Base-by-base conservation (phyloP, 2,329 filamentous ascomycete species). In the Penicillium sp. region DNA sequence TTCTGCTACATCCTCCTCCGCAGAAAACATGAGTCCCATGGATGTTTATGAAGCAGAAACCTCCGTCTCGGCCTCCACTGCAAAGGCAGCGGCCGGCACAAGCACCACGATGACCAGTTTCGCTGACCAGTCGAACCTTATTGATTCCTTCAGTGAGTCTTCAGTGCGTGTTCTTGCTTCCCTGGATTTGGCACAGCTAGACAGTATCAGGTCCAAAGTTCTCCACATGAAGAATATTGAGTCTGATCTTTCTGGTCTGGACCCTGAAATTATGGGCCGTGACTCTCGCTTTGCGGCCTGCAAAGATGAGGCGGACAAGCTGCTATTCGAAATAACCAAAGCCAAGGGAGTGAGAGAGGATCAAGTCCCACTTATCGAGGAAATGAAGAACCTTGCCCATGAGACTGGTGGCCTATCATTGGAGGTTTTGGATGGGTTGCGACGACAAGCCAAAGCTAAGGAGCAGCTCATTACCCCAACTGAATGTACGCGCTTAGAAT, bases 181-280 rank as follows among this genome's bases (percentile, higher is more conserved):
- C 5, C 56, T 68, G 52, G 62, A 69, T 19, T 43, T 48, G 5
- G 63, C 64, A 45, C 55, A 64, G 21, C 55, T 74, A 24, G 71
- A 74, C 49, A 65, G 63, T 24, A 64, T 77, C 54, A 71, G 72
- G 31, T 67, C 68, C 47, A 79, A 75, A 55, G 66, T 75, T 42
- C 65, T 76, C 22, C 74, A 79, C 26, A 78, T 79, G 60, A 74
- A 76, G 55, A 78, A 82, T 42, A 78, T 83, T n/a, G 74, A 82
- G 62, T 76, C 76, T 22, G 77, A 75, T 11, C 68, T 82, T 47
- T 77, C 80, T 42, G 71, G 72, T 14, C 64, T 81, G 26, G 77
- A 83, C 49, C 76, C 77, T 9, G 74, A 76, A 31, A 31, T 3
- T 33, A 14, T 33, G 13, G 6, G 31, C 31, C 31, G 31, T 13